These are phyloP conservation scores for Aspergillus sp. DNA, from an alignment of 2,329 filamentous ascomycete genomes.

Conservation along the genomic window DNA sequence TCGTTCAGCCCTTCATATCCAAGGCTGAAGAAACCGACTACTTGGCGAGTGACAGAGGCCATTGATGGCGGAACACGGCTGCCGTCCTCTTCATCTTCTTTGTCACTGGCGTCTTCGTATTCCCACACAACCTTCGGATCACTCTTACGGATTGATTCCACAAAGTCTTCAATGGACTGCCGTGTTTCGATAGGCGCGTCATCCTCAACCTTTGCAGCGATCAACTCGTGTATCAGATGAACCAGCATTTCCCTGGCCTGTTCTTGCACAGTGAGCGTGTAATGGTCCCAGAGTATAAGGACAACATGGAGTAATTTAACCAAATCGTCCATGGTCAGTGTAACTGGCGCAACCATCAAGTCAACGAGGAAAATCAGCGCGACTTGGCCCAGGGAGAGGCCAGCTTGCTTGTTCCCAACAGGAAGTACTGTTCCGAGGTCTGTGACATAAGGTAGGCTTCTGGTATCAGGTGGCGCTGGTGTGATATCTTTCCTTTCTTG, in stretches of 20 bases:
- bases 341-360: constrained; percentile 88
- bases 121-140: constrained; percentile 86
- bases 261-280: constrained; percentile 90
- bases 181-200: constrained; percentile 67
- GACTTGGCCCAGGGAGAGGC: constrained; percentile 88
- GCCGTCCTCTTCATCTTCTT: constrained; percentile 67
- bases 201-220: constrained; percentile 77
- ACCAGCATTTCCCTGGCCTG: constrained; percentile 97
- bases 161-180: constrained; percentile 78
- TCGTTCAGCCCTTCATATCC: constrained; percentile 85
- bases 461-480: constrained; percentile 67
- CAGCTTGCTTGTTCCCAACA: constrained; percentile 84
- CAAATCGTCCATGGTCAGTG: constrained; percentile 75
- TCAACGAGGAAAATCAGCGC: constrained; percentile 93
- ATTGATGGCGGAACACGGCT: constrained; percentile 85
- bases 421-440: constrained; percentile 78
- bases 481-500: constrained; percentile 76
- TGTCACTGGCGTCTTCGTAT: constrained; percentile 90
- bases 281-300: constrained; percentile 95
- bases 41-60: constrained; percentile 77
- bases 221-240: constrained; percentile 92
- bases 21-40: constrained; percentile 81
- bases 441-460: constrained; percentile 81
- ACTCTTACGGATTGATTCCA: constrained; percentile 82
- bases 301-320: constrained; percentile 88